phyloP scores from a whole-genome alignment of 495 filamentous ascomycete genomes.

The Bacidia gigantensis region DNA sequence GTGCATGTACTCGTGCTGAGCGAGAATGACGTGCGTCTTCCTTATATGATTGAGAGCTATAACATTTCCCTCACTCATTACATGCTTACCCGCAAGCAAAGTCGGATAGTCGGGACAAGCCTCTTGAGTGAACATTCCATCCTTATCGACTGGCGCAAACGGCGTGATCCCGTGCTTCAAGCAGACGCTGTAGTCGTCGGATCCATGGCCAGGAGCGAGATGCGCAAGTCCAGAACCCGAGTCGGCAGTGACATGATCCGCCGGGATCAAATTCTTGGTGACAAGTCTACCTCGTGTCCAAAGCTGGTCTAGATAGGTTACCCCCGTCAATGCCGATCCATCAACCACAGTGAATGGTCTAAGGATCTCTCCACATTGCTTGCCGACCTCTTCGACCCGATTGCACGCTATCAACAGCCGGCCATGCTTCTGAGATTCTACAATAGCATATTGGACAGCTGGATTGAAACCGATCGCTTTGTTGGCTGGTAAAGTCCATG shows the following conservation, averaged over 20 bases:
- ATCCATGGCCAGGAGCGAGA: constrained; percentile 84
- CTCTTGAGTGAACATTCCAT: constrained; percentile 62
- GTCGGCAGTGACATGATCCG: constrained; percentile 70
- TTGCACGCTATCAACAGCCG: constrained; percentile 53
- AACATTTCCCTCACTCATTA: constrained; percentile 49
- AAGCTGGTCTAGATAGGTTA: constrained; percentile 52
- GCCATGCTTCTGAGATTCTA: constrained; percentile 40
- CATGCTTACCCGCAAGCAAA: constrained; percentile 44
- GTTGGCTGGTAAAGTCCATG: constrained; percentile 95
- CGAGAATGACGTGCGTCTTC: constrained; percentile 41
- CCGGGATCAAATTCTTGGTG: constrained; percentile 58
- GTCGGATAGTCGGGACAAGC: constrained; percentile 55
- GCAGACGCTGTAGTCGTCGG: constrained; percentile 90
- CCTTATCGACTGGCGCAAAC: constrained; percentile 67
- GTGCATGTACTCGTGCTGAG: constrained; percentile 57
- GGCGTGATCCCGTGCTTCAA: constrained; percentile 46
- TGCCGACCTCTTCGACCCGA: constrained; percentile 42
- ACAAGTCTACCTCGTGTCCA: constrained; percentile 21
- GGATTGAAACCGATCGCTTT: constrained; percentile 67
- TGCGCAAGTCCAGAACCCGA: constrained; percentile 91
- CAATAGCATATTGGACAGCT: constrained; percentile 57
- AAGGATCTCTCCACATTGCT: constrained; percentile 29
- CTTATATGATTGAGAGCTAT: constrained; percentile 54
- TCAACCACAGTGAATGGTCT: constrained; percentile 41
- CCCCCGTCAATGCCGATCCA: constrained; percentile 50